These are phyloP conservation scores for Cystobasidium onofrii DNA, from an alignment of 768 basidiomycete species.

Conservation along the genomic window DNA sequence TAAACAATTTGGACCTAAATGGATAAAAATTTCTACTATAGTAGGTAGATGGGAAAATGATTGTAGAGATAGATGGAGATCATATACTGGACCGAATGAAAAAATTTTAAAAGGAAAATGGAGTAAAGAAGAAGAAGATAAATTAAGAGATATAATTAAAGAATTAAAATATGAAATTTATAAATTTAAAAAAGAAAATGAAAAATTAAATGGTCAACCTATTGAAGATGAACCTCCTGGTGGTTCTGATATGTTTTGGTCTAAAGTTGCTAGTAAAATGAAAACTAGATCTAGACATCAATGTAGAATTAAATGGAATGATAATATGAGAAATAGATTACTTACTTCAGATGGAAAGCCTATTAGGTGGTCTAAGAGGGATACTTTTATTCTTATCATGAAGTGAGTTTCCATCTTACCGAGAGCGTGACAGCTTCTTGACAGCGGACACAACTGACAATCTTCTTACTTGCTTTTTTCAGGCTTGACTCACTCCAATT, in stretches of 20 bases:
- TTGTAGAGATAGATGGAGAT: conserved; percentile 26
- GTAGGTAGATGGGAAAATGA: conserved; percentile 22
- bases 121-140: conserved; percentile 21
- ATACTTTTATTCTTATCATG: conserved; percentile 24
- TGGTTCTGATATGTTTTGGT: conserved; percentile 25
- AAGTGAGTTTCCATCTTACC: conserved; percentile 1
- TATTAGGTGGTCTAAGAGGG: conserved; percentile 17
- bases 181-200: background rate
- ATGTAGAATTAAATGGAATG: conserved; percentile 27
- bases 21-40: background rate
- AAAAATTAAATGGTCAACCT: background rate
- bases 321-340: conserved; percentile 28
- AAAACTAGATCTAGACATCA: conserved; percentile 15
- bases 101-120: background rate
- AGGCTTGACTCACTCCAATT: conserved; percentile 8
- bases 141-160: background rate
- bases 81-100: background rate
- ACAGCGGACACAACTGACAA: background rate
- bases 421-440: background rate
- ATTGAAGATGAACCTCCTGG: conserved; percentile 1
- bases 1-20: conserved; percentile 4
- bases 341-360: conserved; percentile 10
- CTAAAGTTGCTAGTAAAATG: conserved; percentile 11
- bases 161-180: background rate
- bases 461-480: too few species aligned